Percentiles rank a stretch among this genome's conserved stretches.
Conservation (phyloP, 2,329 filamentous ascomycete species). For the Cladobotryum mycophilum region DNA sequence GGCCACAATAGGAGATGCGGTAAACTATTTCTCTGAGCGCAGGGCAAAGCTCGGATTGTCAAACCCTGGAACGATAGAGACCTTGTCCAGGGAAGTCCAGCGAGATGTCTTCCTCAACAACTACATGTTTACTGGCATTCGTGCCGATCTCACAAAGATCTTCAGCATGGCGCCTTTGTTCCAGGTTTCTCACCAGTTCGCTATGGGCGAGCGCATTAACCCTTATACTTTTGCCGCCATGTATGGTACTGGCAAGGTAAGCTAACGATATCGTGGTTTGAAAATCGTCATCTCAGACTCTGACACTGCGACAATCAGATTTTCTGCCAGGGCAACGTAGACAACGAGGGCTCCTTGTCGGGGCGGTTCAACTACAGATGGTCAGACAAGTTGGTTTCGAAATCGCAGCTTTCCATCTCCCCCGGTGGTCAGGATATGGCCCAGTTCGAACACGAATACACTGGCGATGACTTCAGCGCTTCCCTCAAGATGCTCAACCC, state of each 20-base stretch:
- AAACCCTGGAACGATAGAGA: conserved; percentile 90
- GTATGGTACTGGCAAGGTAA: conserved; percentile 86
- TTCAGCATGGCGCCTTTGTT: conserved; percentile 92
- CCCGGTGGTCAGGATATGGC: conserved; percentile 79
- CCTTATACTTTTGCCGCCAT: conserved; percentile 93
- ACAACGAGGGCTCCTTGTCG: conserved; percentile 83
- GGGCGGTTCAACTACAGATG: conserved; percentile 93
- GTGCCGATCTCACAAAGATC: conserved; percentile 93
- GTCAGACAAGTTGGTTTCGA: conserved; percentile 72
- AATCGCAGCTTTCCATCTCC: conserved; percentile 80
- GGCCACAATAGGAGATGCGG: conserved; percentile 65
- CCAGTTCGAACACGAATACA: conserved; percentile 93
- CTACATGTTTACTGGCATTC: conserved; percentile 92
- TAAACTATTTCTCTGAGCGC: conserved; percentile 75
- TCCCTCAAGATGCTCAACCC: conserved; percentile 93
- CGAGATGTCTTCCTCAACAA: conserved; percentile 95
- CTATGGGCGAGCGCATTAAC: conserved; percentile 86
- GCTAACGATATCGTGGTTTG: conserved; percentile 5
- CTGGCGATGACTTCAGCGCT: conserved; percentile 85
- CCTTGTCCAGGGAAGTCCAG: conserved; percentile 83
- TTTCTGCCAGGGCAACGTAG: conserved; percentile 91
- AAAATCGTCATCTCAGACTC: conserved; percentile 7
- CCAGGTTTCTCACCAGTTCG: conserved; percentile 95
- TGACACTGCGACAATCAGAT: conserved; percentile 48
- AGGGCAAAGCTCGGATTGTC: conserved; percentile 81